A percentile compares a stretch with the other conserved stretches of the same genome.
Conservation (phyloP, 106 monocot species). For the Hemerocallis citrina region DNA sequence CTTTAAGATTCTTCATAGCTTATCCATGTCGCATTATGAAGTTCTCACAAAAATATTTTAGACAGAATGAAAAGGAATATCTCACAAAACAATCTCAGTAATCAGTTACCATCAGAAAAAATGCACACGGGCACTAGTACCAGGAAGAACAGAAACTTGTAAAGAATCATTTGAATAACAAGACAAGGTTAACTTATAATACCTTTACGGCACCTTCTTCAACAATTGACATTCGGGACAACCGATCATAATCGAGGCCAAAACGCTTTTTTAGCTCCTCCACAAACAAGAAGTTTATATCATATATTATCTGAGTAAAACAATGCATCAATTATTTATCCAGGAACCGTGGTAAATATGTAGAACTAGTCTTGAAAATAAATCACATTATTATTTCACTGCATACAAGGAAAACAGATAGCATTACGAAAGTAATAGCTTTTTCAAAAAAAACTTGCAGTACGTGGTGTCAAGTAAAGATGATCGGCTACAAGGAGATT, state of each 20-base stretch:
- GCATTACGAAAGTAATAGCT: neutral
- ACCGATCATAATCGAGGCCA: slow-evolving; percentile 27
- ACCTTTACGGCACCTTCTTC: slow-evolving; percentile 41
- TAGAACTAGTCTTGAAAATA: neutral
- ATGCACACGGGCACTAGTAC: no score
- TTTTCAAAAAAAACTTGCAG: no score
- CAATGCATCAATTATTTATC: neutral
- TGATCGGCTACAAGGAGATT: no score
- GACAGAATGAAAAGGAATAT: no score
- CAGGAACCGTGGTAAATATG: neutral
- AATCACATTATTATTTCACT: neutral
- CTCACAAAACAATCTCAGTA: no score
- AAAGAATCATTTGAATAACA: neutral
- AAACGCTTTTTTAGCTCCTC: slow-evolving; percentile 34
- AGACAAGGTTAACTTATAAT: neutral
- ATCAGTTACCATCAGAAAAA: no score
- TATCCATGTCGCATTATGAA: no score
- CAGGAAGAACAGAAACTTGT: neutral
- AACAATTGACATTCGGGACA: slow-evolving; percentile 35
- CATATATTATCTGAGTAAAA: slow-evolving; percentile 30
- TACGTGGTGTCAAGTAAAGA: no score
- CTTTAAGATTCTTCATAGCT: no score
- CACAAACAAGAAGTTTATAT: slow-evolving; percentile 27
- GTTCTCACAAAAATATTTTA: no score
- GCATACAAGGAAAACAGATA: neutral